Conservation (phyloP, 164 flowering plant genomes). For the Aristolochia californica region DNA sequence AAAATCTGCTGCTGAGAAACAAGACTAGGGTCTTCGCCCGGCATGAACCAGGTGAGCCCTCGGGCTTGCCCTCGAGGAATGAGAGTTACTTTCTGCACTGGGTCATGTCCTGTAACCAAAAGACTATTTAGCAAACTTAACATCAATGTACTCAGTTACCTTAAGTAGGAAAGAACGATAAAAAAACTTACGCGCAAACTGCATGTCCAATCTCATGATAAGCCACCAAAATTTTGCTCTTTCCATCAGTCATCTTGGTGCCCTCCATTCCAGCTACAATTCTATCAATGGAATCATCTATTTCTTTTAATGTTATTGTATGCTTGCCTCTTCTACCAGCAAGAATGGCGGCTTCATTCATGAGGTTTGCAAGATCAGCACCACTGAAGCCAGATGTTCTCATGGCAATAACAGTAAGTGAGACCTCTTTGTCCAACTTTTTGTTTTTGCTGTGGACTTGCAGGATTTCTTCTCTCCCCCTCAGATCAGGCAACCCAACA, state of each 20-base stretch:
- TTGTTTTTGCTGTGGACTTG: slow-evolving; percentile 61
- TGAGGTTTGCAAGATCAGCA: slow-evolving; percentile 70
- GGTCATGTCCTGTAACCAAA: slow-evolving; percentile 45
- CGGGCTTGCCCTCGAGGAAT: slow-evolving; percentile 72
- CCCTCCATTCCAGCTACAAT: slow-evolving; percentile 83
- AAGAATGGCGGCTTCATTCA: slow-evolving; percentile 80
- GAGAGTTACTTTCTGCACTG: slow-evolving; percentile 61
- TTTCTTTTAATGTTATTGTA: slow-evolving; percentile 40
- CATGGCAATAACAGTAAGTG: slow-evolving; percentile 49
- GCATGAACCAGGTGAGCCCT: slow-evolving; percentile 68
- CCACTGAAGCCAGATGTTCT: slow-evolving; percentile 76
- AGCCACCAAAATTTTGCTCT: slow-evolving; percentile 65
- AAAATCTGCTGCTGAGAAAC: slow-evolving; percentile 53
- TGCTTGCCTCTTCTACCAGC: slow-evolving; percentile 71
- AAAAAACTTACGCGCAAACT: slow-evolving; percentile 44
- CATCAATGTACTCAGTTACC: too few relatives aligned
- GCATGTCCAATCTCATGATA: slow-evolving; percentile 77
- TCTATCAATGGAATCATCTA: slow-evolving; percentile 66
- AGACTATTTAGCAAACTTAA: neutral
- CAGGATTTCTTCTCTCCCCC: slow-evolving; percentile 60
- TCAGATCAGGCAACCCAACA: slow-evolving; percentile 62
- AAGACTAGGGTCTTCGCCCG: slow-evolving; percentile 57
- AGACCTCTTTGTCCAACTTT: slow-evolving; percentile 48
- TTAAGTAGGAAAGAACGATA: neutral
- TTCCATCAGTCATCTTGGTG: slow-evolving; percentile 70